A percentile compares a stretch with the other conserved stretches of the same genome.
phyloP scores from a whole-genome alignment of 1,284 basidiomycete species.

The Ceratobasidium papillatum region DNA sequence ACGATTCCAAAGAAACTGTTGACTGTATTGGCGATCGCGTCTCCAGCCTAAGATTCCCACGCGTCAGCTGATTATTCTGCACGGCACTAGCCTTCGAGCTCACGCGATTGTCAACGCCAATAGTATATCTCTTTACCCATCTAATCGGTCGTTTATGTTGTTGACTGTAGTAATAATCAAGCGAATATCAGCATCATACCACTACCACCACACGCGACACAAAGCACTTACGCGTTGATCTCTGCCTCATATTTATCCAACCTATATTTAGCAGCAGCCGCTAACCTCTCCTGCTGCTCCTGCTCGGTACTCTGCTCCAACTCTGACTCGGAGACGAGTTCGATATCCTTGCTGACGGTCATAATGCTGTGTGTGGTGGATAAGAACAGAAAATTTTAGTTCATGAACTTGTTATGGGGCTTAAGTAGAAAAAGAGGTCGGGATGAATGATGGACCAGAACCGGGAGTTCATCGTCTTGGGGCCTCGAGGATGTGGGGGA shows the following conservation, averaged over 20 bases:
- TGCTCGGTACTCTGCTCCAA: background rate
- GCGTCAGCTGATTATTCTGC: no score
- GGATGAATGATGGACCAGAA: background rate
- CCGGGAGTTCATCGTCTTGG: constrained; percentile 2
- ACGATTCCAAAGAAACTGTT: constrained; percentile 1
- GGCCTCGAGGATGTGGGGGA: background rate
- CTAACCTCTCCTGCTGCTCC: background rate
- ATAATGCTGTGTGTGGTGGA: background rate
- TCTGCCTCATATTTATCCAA: constrained; percentile 1
- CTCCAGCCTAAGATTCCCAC: no score
- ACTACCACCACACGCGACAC: background rate
- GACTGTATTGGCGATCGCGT: background rate
- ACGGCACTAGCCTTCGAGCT: background rate
- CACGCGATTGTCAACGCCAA: background rate
- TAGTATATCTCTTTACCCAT: constrained; percentile 3
- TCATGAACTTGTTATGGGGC: background rate
- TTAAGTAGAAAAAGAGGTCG: background rate
- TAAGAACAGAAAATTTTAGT: background rate
- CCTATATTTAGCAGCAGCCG: background rate
- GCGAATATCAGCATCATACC: background rate
- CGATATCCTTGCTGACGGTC: background rate
- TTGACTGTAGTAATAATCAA: background rate
- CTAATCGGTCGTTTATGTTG: background rate
- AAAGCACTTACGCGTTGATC: background rate
- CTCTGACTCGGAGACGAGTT: background rate